A percentile compares a stretch with the other conserved stretches of the same genome.
Conservation (phyloP, 768 basidiomycete genomes). For the Lentinula sp. region DNA sequence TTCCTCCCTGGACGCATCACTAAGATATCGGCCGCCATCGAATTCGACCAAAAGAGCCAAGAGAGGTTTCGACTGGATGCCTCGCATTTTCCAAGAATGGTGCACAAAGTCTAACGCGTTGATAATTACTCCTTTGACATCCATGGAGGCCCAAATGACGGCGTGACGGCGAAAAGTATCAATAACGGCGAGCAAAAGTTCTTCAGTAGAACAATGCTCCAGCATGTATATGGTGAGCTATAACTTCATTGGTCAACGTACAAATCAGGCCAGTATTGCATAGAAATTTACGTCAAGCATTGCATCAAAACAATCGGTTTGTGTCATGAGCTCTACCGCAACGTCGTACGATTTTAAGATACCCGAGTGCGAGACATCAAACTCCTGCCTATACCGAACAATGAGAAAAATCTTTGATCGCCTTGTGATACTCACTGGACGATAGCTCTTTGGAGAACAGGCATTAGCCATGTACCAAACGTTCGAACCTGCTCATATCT, state of each 20-base stretch:
- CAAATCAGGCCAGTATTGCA: background rate
- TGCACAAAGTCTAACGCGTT: slow-evolving; percentile 57
- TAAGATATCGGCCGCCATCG: slow-evolving; percentile 54
- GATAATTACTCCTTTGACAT: slow-evolving; percentile 48
- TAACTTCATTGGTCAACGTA: background rate
- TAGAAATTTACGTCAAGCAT: slow-evolving; percentile 56
- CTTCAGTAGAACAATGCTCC: slow-evolving; percentile 41
- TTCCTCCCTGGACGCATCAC: slow-evolving; percentile 48
- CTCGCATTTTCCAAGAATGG: slow-evolving; percentile 55
- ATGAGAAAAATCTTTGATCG: background rate
- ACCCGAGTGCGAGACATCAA: slow-evolving; percentile 23
- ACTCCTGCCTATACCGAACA: slow-evolving; percentile 11
- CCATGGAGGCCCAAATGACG: slow-evolving; percentile 76
- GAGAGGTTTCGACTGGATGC: slow-evolving; percentile 59
- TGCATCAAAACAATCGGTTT: slow-evolving; percentile 57
- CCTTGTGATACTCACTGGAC: slow-evolving; percentile 30
- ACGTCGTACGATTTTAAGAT: slow-evolving; percentile 53
- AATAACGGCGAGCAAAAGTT: slow-evolving; percentile 56
- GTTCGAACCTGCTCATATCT: slow-evolving; percentile 72
- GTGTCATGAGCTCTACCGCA: slow-evolving; percentile 53
- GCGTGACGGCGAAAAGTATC: slow-evolving; percentile 67
- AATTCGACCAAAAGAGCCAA: slow-evolving; percentile 60
- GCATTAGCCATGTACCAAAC: slow-evolving; percentile 71
- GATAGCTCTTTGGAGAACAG: slow-evolving; percentile 52
- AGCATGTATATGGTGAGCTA: slow-evolving; percentile 52